Base-by-base conservation (phyloP, 768 basidiomycete genomes). In the Mrakia blollopis region DNA sequence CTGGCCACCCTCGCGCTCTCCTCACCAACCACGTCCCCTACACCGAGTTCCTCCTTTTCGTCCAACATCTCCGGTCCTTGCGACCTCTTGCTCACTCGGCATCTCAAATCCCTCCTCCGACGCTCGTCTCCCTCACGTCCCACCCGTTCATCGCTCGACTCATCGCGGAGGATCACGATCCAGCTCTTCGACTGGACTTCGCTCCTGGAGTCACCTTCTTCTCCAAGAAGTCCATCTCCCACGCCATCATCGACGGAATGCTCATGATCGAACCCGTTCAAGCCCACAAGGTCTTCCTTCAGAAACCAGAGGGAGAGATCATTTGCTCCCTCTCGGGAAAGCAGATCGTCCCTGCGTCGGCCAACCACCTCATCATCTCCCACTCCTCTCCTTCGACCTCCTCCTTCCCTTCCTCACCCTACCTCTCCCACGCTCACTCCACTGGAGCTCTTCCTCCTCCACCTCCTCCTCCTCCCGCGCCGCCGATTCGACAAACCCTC, bases 131-230 rank as follows among this genome's bases (percentile, higher is more conserved):
- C 2, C 76, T 77, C 18, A 30, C 73, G 6, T 87, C 88, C 0
- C 86, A 92, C 52, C 91, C 94, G 0, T 94, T 94, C 83, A 83
- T 96, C 14, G 87, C 91, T 5, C 87, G 94, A 28, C 84, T 94
- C 23, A 82, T 90, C 25, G 84, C 86, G 2, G 94, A 98, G 84
- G 94, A 98, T 83, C 93, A 94, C 32, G 96, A 99, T 80, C 93
- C 96, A 0, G 93, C 94, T 0, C 86, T 97, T 41, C 90, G 97
- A 13, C 87, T 99, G 25, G 97, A 98, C 81, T 85, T 92, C n/a
- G 94, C 97, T 0, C 93, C 95, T 0, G 92, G 94, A 18, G 85
- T 99, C 47, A 94, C 92, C 81, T 98, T 93, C 54, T 91, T 23
- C 88, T 94, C 37, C 89, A 94, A 71, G 30, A 78, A 78, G 70